Evolutionary conservation across 2,329 filamentous ascomycete genomes (phyloP), one percentile per base, ranked within the genome.

Genomic region (Aspergillus luchuensis): DNA sequence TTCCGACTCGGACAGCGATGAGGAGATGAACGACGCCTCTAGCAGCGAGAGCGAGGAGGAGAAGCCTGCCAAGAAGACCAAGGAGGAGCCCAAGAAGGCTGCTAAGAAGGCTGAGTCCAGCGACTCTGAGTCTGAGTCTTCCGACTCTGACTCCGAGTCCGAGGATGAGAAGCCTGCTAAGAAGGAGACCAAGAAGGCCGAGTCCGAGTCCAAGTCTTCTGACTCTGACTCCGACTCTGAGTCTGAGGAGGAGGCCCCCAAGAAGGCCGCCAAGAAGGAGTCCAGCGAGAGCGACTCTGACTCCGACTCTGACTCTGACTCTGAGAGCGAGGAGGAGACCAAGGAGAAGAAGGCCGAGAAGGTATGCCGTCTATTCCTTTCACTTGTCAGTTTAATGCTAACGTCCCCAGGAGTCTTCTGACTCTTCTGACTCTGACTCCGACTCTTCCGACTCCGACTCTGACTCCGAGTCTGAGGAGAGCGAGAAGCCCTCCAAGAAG

Each of bases 401-500:
- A 66, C 47, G 8, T 3, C 8, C 43, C 8, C 39, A 60, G 54
- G 58, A 65, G 48, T 59, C 66, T 56, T 64, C 62, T 15, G 59
- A 65, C 36, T 59, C 58, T 56, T 62, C 59, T 23, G 65, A 63
- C 30, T 61, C 63, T 30, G 55, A 58, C 30, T 66, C 58, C 51
- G 56, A 66, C 10, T 62, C 61, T 61, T 59, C 61, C 39, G 70
- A 70, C 43, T 69, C 67, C 39, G 68, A 69, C 41, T 70, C 70
- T 17, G 71, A 71, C 39, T 71, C 69, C 28, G 72, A 76, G 55
- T 71, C 71, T 15, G 74, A 74, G 61, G 72, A 75, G 8, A 73
- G 69, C 49, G 67, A 74, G 57, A 70, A 75, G 55, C 62, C 68
- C 56, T 71, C 71, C 67, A 74, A 79, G 73, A 83, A 82, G 74